phyloP scores from a whole-genome alignment of 2,329 filamentous ascomycete species.

The Colletotrichum sp. region DNA sequence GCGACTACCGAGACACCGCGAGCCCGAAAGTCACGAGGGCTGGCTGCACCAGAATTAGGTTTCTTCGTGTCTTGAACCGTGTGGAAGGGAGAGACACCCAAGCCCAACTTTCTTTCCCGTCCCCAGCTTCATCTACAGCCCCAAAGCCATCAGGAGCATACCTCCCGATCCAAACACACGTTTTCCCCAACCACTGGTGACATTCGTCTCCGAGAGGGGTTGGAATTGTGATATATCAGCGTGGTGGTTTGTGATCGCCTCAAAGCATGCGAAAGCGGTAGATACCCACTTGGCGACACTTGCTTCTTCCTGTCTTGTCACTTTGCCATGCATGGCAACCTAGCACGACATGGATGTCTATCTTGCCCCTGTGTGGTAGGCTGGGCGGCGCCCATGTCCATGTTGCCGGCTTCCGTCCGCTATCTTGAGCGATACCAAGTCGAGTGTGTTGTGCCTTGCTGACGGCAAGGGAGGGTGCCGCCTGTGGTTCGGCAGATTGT shows the following conservation, averaged over 20 bases:
- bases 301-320: constrained; percentile 1
- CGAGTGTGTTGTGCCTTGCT: not conserved
- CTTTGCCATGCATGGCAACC: constrained; percentile 7
- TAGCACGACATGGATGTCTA: not conserved
- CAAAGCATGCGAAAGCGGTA: not conserved
- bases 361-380: not conserved
- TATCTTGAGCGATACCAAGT: not conserved
- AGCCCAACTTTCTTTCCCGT: not conserved
- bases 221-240: not conserved
- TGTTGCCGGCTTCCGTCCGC: not conserved
- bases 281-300: not conserved
- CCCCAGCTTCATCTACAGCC: not conserved
- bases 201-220: not conserved
- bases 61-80: not conserved
- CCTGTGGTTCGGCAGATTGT: not conserved
- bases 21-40: not conserved
- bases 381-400: not conserved
- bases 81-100: not conserved
- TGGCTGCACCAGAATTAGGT: not conserved
- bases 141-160: not conserved
- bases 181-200: not conserved
- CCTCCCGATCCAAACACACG: not conserved
- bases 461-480: not conserved
- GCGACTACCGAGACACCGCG: not conserved
- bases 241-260: not conserved